phyloP scores from a whole-genome alignment of 2,329 filamentous ascomycete genomes.

The Catunica adiposa region DNA sequence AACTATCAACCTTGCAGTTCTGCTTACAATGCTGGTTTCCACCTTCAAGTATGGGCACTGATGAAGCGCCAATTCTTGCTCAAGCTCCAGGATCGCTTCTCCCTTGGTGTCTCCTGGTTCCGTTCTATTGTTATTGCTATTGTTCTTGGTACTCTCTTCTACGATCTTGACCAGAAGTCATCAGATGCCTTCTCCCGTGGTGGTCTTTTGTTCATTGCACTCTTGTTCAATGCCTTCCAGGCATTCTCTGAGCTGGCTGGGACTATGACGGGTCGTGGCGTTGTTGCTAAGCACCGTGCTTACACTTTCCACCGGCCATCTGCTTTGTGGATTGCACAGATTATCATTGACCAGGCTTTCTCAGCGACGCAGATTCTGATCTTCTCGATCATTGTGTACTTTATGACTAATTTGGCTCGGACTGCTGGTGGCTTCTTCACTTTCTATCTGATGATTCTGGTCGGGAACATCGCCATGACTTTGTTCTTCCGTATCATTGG shows the following conservation, averaged over 20 bases:
- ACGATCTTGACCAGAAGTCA: slow-evolving; percentile 47
- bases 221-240: slow-evolving; percentile 78
- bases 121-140: slow-evolving; percentile 56
- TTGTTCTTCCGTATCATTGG: slow-evolving; percentile 63
- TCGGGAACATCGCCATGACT: slow-evolving; percentile 56
- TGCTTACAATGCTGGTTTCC: slow-evolving; percentile 58
- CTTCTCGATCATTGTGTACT: slow-evolving; percentile 63
- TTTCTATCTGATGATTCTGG: slow-evolving; percentile 54
- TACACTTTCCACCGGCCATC: slow-evolving; percentile 73
- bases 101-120: slow-evolving; percentile 56
- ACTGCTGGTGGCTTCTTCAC: slow-evolving; percentile 64
- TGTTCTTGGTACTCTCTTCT: slow-evolving; percentile 63
- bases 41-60: slow-evolving; percentile 65
- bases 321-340: slow-evolving; percentile 69
- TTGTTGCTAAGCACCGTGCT: slow-evolving; percentile 70
- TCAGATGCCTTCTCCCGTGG: slow-evolving; percentile 66
- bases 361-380: slow-evolving; percentile 52
- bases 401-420: slow-evolving; percentile 54
- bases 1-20: slow-evolving; percentile 2
- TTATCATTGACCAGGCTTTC: slow-evolving; percentile 62
- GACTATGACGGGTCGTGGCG: slow-evolving; percentile 59
- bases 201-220: slow-evolving; percentile 62
- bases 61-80: slow-evolving; percentile 73
- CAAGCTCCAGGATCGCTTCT: slow-evolving; percentile 72
- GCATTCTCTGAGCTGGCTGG: slow-evolving; percentile 62